Evolutionary conservation across 2,329 filamentous ascomycete genomes (phyloP).

Genomic region (Microascus cirrosus): DNA sequence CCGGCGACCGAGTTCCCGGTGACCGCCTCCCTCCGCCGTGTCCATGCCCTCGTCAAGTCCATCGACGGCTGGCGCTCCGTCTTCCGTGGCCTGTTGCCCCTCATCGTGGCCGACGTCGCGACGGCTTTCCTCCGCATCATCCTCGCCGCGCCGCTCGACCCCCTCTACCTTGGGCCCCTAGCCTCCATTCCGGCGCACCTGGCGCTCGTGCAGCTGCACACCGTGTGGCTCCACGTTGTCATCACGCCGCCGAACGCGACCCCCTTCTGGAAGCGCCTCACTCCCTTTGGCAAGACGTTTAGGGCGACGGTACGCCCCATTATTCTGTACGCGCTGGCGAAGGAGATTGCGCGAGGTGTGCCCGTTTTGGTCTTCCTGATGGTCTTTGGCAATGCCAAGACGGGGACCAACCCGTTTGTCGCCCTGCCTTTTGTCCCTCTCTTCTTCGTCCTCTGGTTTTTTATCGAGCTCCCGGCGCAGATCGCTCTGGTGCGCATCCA

Average conservation of each 20-base stretch:
- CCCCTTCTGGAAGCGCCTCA: slow-evolving; percentile 59
- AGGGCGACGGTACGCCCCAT: slow-evolving; percentile 59
- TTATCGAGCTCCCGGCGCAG: slow-evolving; percentile 33
- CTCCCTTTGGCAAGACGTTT: slow-evolving; percentile 51
- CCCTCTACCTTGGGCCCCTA: slow-evolving; percentile 29
- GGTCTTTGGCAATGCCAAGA: background rate
- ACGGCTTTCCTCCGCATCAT: slow-evolving; percentile 34
- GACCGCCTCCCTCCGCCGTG: slow-evolving; percentile 39
- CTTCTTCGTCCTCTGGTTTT: slow-evolving; percentile 19
- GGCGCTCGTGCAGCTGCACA: slow-evolving; percentile 54
- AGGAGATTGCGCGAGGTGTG: slow-evolving; percentile 35
- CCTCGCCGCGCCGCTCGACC: slow-evolving; percentile 47
- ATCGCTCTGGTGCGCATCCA: slow-evolving; percentile 66
- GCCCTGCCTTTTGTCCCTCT: slow-evolving; percentile 9
- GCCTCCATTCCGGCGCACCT: slow-evolving; percentile 47
- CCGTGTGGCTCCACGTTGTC: slow-evolving; percentile 78
- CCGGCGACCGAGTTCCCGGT: slow-evolving; percentile 24
- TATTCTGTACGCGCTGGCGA: slow-evolving; percentile 47
- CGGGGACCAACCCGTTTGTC: slow-evolving; percentile 17
- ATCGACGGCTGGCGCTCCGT: slow-evolving; percentile 53
- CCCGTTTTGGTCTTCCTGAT: slow-evolving; percentile 20
- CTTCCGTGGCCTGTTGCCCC: slow-evolving; percentile 57
- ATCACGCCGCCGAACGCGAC: slow-evolving; percentile 58
- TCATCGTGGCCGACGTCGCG: slow-evolving; percentile 31
- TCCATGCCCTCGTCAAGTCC: slow-evolving; percentile 43